phyloP scores from a whole-genome alignment of 495 filamentous ascomycete genomes.

The Saxophila tyrrhenica region DNA sequence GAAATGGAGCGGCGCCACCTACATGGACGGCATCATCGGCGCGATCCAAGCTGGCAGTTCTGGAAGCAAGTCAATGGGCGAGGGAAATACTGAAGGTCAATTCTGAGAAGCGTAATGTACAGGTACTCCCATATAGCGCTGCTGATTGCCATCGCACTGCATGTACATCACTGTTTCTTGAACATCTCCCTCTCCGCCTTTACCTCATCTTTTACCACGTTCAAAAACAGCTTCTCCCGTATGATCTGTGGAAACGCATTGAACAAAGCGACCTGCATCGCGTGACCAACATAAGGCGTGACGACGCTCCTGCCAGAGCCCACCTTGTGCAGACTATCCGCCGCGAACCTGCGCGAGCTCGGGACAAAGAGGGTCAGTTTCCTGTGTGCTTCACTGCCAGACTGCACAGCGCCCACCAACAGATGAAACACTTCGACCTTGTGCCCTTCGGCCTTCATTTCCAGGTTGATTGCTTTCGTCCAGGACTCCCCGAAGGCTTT shows the following conservation, averaged over 20 bases:
- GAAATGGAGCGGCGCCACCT: conserved; percentile 90
- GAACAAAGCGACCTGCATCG: neutral
- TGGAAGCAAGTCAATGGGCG: conserved; percentile 35
- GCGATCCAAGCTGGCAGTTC: conserved; percentile 80
- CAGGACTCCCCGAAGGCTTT: conserved; percentile 3
- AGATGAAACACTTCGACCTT: conserved; percentile 6
- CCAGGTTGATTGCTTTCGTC: neutral
- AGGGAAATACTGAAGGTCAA: conserved; percentile 37
- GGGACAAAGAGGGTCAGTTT: neutral
- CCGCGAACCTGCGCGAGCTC: neutral
- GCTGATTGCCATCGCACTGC: neutral
- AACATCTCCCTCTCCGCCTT: conserved; percentile 1
- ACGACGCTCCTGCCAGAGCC: neutral
- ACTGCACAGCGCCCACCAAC: neutral
- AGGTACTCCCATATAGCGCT: neutral
- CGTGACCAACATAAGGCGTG: neutral
- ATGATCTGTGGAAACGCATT: neutral
- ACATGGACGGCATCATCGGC: conserved; percentile 87
- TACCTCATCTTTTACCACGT: neutral
- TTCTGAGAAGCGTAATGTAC: neutral
- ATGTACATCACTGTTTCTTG: neutral
- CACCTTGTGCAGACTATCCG: neutral
- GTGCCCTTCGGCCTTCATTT: neutral
- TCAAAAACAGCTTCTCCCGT: neutral
- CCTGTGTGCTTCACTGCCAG: neutral